phyloP scores from a whole-genome alignment of 140 eudicot species.

The Bidens hawaiensis region DNA sequence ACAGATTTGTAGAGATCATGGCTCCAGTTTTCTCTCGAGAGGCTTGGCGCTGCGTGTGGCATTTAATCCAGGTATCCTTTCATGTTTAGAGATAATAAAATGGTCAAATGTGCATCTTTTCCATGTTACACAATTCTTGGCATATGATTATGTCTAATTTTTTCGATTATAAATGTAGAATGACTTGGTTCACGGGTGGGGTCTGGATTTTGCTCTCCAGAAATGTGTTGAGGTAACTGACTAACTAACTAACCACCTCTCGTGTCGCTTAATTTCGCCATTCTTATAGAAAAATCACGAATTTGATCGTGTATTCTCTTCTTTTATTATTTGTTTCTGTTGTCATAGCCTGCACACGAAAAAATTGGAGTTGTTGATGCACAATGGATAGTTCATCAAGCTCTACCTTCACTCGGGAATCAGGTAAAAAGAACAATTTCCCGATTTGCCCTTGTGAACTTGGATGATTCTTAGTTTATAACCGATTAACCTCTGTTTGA shows the following conservation, averaged over 20 bases:
- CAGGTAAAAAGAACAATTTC: slow-evolving; percentile 45
- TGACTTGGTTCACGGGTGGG: slow-evolving; percentile 98
- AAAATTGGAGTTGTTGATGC: slow-evolving; percentile 98
- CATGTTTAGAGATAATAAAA: slow-evolving; percentile 1
- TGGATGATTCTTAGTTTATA: not conserved
- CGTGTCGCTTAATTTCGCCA: not conserved
- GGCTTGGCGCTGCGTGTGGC: slow-evolving; percentile 99
- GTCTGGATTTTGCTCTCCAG: slow-evolving; percentile 84
- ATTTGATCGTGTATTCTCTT: not conserved
- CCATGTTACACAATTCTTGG: too few relatives aligned
- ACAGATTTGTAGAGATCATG: slow-evolving; percentile 97
- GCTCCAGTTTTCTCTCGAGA: slow-evolving; percentile 95
- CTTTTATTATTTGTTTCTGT: not conserved
- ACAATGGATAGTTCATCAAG: slow-evolving; percentile 91
- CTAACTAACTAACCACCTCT: not conserved
- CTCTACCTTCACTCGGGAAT: slow-evolving; percentile 78
- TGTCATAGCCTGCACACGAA: slow-evolving; percentile 72
- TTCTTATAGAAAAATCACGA: not conserved
- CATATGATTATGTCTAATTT: too few relatives aligned
- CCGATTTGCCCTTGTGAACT: slow-evolving; percentile 16
- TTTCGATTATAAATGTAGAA: slow-evolving; percentile 44
- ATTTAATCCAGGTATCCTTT: slow-evolving; percentile 78
- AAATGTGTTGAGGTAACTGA: slow-evolving; percentile 90
- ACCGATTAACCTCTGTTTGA: slow-evolving; percentile 10
- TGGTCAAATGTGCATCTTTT: not conserved